Percentiles rank a stretch among this genome's conserved stretches.
phyloP scores from a whole-genome alignment of 129 eudicot genomes.

The Heracleum sosnowskyi region DNA sequence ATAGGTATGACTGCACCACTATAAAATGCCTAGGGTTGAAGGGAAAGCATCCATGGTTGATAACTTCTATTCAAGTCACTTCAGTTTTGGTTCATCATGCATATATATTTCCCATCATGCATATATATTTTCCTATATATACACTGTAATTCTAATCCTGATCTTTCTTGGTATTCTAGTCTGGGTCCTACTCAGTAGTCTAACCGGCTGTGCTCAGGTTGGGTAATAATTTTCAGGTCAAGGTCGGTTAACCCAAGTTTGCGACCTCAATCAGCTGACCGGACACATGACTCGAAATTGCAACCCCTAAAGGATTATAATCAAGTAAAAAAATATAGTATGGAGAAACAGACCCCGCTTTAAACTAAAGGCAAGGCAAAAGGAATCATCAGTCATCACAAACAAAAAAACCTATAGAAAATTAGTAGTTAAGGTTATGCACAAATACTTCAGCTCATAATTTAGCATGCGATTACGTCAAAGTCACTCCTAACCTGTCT shows the following conservation, averaged over 20 bases:
- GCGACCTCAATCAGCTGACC: not conserved
- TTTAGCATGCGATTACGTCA: not conserved
- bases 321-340: not conserved
- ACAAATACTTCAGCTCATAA: not conserved
- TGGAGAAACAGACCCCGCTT: not conserved
- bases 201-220: no score
- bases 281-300: not conserved
- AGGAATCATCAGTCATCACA: not conserved
- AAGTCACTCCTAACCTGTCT: slow-evolving; percentile 45
- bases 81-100: no score
- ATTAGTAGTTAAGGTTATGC: not conserved
- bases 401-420: not conserved
- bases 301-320: not conserved
- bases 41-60: not conserved
- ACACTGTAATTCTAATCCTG: not conserved
- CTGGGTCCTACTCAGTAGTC: not conserved
- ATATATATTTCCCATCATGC: no score
- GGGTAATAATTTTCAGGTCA: no score
- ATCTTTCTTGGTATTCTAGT: not conserved
- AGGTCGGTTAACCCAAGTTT: no score
- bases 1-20: not conserved
- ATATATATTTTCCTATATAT: no score
- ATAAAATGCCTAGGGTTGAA: not conserved
- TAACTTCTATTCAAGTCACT: not conserved
- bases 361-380: not conserved